These are phyloP conservation scores for Agaricus subrufescens DNA, from an alignment of 768 basidiomycete genomes.

Conservation along the genomic window DNA sequence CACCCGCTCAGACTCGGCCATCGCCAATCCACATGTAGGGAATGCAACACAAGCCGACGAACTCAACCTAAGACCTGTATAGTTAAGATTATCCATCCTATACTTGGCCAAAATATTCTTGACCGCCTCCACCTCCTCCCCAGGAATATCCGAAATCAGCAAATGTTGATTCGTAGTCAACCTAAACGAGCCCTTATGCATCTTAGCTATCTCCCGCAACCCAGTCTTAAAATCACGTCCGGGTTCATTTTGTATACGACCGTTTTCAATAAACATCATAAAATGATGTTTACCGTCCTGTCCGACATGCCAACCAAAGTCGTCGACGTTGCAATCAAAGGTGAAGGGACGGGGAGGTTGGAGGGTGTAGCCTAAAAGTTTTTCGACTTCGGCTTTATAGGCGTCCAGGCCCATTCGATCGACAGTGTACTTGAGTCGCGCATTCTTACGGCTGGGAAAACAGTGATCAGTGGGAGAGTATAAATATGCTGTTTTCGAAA, in stretches of 20 bases:
- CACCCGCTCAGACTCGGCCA: conserved; percentile 53
- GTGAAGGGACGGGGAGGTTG: conserved; percentile 68
- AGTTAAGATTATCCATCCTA: conserved; percentile 83
- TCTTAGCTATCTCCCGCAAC: conserved; percentile 85
- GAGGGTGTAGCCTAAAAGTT: conserved; percentile 75
- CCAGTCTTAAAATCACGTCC: conserved; percentile 90
- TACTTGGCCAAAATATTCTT: conserved; percentile 78
- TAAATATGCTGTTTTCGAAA: not conserved
- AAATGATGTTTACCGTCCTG: conserved; percentile 89
- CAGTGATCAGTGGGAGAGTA: not conserved
- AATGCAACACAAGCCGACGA: conserved; percentile 97
- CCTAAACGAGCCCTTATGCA: conserved; percentile 92
- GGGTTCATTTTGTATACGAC: conserved; percentile 93
- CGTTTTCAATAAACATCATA: conserved; percentile 95
- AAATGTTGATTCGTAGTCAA: conserved; percentile 95
- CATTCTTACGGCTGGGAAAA: conserved; percentile 63
- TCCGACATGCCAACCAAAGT: conserved; percentile 90
- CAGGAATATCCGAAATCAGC: conserved; percentile 76
- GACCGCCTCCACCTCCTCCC: conserved; percentile 70
- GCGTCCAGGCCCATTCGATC: conserved; percentile 88
- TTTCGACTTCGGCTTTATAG: conserved; percentile 90
- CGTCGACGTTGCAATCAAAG: conserved; percentile 89
- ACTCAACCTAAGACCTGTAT: conserved; percentile 75
- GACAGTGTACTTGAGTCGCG: conserved; percentile 93
- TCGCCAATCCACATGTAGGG: conserved; percentile 77